Base-by-base conservation (phyloP, 768 basidiomycete species). In the Sistotremastrum niveocremeum region DNA sequence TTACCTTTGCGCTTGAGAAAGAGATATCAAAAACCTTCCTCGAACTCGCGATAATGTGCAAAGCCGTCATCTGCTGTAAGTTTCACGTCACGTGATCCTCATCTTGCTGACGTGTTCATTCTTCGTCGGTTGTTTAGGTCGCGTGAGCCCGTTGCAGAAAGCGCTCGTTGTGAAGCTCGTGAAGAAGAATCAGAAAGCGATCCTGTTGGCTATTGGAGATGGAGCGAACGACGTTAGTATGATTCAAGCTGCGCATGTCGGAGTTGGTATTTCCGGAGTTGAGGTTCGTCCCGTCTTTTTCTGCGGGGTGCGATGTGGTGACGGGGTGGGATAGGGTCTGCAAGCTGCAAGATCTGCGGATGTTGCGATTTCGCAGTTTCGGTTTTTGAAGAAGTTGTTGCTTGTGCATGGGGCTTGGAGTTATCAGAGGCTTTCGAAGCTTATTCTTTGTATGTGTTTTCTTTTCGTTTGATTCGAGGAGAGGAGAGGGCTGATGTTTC, bases 331-430 rank as follows among this genome's bases (percentile, higher is more conserved):
- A 20, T 50, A 91, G 84, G 95, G 95, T 64, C 68, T 99, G 4
- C 95, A 98, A 84, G 95, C 95, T 39, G 95, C 95, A 34, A 80
- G 95, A 40, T 94, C 93, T 33, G 88, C 95, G 9, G 95, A 99
- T 62, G 81, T 99, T 36, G 88, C 95, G 0, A 99, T 99, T 51
- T 94, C 93, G 2, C 94, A 99, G 63, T 99, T 99, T 70, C 75
- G 94, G 20, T 98, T 71, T 66, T 67, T 99, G 52, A 93, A 90
- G 65, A 99, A 99, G 62, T 65, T 98, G 29, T 61, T 99, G 6
- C 78, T 99, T 10, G 95, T 99, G 5, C 95, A 99, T 57, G 95
- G 95, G 4, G 85, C 95, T 2, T 99, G 95, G 95, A 97, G 94
- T 65, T 99, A 99, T 60, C 82, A 87, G 47, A 74, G 95, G 34